These are phyloP conservation scores for Leccinellum rugosiceps DNA, from an alignment of 768 basidiomycete species.

Conservation along the genomic window DNA sequence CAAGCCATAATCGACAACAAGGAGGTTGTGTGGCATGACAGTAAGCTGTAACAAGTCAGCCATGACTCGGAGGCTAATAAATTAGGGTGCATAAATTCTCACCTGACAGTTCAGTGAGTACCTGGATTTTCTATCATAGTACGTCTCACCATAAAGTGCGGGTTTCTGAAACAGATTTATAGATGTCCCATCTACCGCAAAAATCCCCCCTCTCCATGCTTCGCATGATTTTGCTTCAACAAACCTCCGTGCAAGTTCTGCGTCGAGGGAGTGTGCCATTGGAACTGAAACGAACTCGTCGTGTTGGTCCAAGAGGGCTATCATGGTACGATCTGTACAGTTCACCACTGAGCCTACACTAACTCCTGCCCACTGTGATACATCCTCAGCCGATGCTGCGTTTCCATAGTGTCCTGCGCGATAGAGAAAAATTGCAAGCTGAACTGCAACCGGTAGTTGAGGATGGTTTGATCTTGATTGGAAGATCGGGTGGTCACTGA, in stretches of 20 bases:
- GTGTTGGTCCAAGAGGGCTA: background rate
- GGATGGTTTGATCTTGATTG: background rate
- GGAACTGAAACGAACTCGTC: background rate
- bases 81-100: background rate
- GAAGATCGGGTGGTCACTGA: background rate
- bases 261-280: background rate
- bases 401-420: background rate
- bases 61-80: background rate
- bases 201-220: background rate
- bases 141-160: background rate
- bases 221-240: background rate
- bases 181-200: background rate
- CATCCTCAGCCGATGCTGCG: background rate
- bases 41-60: background rate
- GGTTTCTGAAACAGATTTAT: background rate
- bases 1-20: background rate
- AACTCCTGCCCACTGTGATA: background rate
- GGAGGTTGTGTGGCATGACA: background rate
- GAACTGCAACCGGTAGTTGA: background rate
- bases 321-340: background rate
- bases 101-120: background rate
- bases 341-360: background rate
- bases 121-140: background rate
- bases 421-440: background rate
- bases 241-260: background rate